A percentile compares a stretch with the other conserved stretches of the same genome.
Conservation (phyloP, 257 asterid genomes). For the Solanum appendiculatum region DNA sequence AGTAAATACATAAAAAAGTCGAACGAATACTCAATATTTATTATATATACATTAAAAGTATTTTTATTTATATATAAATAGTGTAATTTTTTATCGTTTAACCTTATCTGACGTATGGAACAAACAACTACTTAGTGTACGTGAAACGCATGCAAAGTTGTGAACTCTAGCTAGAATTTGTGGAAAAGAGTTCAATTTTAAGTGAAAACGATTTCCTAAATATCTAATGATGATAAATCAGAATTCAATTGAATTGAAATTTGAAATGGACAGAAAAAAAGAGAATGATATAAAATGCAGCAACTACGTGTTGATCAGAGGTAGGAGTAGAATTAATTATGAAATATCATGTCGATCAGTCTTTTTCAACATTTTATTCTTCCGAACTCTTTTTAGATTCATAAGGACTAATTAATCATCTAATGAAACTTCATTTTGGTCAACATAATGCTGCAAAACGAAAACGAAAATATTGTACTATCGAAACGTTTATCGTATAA, state of each 20-base stretch:
- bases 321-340: not conserved
- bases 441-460: not conserved
- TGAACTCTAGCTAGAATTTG: not conserved
- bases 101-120: not conserved
- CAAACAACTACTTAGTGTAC: not conserved
- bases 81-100: too few species aligned
- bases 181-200: not conserved
- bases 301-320: not conserved
- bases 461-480: not conserved
- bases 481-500: not conserved
- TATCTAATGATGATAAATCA: not conserved
- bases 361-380: not conserved
- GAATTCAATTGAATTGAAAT: not conserved
- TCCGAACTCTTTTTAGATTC: not conserved
- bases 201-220: not conserved
- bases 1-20: too few species aligned
- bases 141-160: not conserved
- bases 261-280: not conserved
- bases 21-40: too few species aligned
- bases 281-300: not conserved
- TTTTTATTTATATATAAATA: too few species aligned
- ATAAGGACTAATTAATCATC: not conserved
- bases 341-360: not conserved
- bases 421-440: not conserved
- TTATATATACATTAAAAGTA: too few species aligned